Percentiles rank a stretch among this genome's conserved stretches.
Conservation (phyloP, 352 stramenopile species). For the Globisporangium mamillatum region DNA sequence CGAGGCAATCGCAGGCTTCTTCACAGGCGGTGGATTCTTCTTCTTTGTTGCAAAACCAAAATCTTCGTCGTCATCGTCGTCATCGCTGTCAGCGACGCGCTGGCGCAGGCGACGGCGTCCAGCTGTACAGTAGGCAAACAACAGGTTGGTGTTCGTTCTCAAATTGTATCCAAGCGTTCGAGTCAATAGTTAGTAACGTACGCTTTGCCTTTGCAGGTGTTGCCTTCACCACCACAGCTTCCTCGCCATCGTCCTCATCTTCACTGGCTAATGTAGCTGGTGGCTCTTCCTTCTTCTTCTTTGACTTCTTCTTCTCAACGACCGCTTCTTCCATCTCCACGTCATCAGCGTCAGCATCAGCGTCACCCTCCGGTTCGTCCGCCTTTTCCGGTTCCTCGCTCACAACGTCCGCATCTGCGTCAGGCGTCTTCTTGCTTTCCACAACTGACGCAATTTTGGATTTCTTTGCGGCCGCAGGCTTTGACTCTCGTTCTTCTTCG, state of each 20-base stretch:
- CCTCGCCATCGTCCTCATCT: background rate
- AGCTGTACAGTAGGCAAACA: slow-evolving; percentile 21
- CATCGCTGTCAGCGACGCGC: slow-evolving; percentile 36
- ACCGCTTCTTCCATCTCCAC: slow-evolving; percentile 22
- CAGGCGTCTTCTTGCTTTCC: background rate
- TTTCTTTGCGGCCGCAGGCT: slow-evolving; percentile 12
- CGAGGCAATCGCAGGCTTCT: slow-evolving; percentile 17
- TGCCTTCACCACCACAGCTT: slow-evolving; percentile 2
- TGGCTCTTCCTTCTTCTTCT: slow-evolving; percentile 11
- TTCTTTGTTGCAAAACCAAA: slow-evolving; percentile 27
- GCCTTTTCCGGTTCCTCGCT: slow-evolving; percentile 20
- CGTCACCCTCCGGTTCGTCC: slow-evolving; percentile 26
- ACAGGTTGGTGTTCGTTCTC: background rate
- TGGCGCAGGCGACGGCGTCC: slow-evolving; percentile 61
- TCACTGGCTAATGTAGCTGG: slow-evolving; percentile 15
- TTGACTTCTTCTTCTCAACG: background rate
- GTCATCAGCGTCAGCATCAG: slow-evolving; percentile 24
- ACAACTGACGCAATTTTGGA: background rate
- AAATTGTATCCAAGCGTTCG: background rate
- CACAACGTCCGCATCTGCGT: slow-evolving; percentile 14
- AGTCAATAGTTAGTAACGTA: slow-evolving; percentile 20
- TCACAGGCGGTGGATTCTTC: slow-evolving; percentile 10
- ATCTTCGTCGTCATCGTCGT: slow-evolving; percentile 49
- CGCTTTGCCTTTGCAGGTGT: slow-evolving; percentile 32
- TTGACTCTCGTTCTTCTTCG: background rate